phyloP scores from a whole-genome alignment of 192 early-diverging fungal genomes.

The Neocallimastix lanati region DNA sequence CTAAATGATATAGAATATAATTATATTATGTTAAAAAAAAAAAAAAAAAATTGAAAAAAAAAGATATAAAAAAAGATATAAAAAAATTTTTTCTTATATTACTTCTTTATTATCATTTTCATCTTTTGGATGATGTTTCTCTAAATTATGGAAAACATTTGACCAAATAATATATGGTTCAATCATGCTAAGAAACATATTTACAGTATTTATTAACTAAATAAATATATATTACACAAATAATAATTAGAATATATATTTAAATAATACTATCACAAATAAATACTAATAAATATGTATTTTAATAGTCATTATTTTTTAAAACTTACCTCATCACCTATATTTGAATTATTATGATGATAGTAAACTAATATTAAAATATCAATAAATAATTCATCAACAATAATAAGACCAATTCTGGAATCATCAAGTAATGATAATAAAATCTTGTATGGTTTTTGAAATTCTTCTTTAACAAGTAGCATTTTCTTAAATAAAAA shows the following conservation, averaged over 20 bases:
- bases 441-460: slow-evolving; percentile 57
- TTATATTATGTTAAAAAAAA: no score
- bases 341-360: slow-evolving; percentile 3
- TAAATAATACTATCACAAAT: no score
- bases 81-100: no score
- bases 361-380: slow-evolving; percentile 43
- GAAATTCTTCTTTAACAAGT: slow-evolving; percentile 11
- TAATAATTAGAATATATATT: no score
- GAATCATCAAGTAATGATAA: slow-evolving; percentile 74
- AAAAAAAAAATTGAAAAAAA: no score
- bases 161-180: slow-evolving; percentile 71
- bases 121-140: background rate
- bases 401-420: slow-evolving; percentile 57
- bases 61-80: no score
- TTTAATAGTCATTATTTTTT: no score
- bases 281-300: no score
- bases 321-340: slow-evolving; percentile 18
- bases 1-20: no score
- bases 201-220: slow-evolving; percentile 58
- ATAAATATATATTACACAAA: no score
- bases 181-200: slow-evolving; percentile 80
- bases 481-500: background rate
- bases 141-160: slow-evolving; percentile 15
- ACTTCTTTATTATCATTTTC: slow-evolving; percentile 7
- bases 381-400: slow-evolving; percentile 54